Base-by-base conservation (phyloP, 352 stramenopile genomes). In the Phytopythium aichiense region DNA sequence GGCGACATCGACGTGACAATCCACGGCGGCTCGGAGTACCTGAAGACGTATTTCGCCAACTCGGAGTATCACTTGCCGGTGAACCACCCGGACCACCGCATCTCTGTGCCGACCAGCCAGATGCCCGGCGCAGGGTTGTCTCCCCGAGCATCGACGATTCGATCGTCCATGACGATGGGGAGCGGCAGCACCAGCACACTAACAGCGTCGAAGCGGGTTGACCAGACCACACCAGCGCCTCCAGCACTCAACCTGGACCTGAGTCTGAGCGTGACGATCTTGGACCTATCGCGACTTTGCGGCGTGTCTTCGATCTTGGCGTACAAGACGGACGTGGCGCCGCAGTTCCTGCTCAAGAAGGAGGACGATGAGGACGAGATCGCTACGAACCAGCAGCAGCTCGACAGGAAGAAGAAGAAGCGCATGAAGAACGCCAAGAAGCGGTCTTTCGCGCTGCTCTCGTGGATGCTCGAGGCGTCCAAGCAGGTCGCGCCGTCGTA, bases 221-320 rank as follows among this genome's bases (percentile, higher is more conserved):
- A 90, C 18, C 73, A 81, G 56, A 38, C 71, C 18, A 58, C 52
- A 0, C 52, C 52, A 28, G 54, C 40, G 12, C 22, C 76, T 37
- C 58, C 76, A 1, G 71, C 71, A 31, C 67, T 89, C 2, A 86
- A 88, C 48, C 64, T 89, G 11, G 83, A 91, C 53, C 56, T 91
- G 4, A 92, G 76, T 54, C 69, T 92, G 30, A 89, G 77, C 25
- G 84, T 92, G 18, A 88, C 74, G 20, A 64, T 90, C 38, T 63
- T 94, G 30, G 84, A 94, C 50, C 64, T 94, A 20, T 94, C 84
- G 18, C 79, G 73, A 53, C 71, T 94, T 4, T 94, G 84, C 43
- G 84, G 84, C 30, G 76, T 94, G 11, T 91, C 82, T 7, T 80
- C 84, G 7, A 77, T 90, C 16, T 59, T 94, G 37, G 91, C 78